Evolutionary conservation across 495 filamentous ascomycete genomes (phyloP).

Genomic region (Penicillium atrosanguineum): DNA sequence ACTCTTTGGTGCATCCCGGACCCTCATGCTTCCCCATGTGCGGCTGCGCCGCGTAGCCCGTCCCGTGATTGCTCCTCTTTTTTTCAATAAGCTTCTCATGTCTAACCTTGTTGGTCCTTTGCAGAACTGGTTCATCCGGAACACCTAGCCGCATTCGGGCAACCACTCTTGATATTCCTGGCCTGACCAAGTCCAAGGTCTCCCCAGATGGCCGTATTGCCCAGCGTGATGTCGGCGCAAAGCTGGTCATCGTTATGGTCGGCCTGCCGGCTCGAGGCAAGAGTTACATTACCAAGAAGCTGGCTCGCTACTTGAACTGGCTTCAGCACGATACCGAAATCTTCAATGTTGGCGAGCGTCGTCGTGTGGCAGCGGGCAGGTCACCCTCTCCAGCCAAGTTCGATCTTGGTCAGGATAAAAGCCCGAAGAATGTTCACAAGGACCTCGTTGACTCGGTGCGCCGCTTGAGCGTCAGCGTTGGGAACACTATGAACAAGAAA

Average conservation of each 20-base stretch:
- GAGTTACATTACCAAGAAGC: conserved; percentile 97
- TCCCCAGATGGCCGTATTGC: conserved; percentile 94
- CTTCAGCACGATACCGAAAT: conserved; percentile 92
- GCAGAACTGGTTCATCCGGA: conserved; percentile 39
- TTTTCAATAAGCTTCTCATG: not conserved
- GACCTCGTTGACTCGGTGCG: conserved; percentile 45
- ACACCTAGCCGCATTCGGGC: conserved; percentile 63
- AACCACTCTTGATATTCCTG: conserved; percentile 82
- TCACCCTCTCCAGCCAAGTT: conserved; percentile 37
- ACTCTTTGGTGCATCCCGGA: not conserved
- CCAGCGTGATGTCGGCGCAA: conserved; percentile 86
- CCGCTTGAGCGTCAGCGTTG: conserved; percentile 43
- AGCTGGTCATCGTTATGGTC: conserved; percentile 98
- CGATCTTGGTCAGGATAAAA: conserved; percentile 13
- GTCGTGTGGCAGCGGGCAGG: conserved; percentile 72
- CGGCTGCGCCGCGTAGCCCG: conserved; percentile 1
- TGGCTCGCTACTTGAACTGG: conserved; percentile 94
- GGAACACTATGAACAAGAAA: conserved; percentile 21
- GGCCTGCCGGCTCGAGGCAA: conserved; percentile 93
- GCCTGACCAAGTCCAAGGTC: conserved; percentile 86
- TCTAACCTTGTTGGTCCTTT: conserved; percentile 9
- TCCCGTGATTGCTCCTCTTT: conserved; percentile 11
- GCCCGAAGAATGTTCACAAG: conserved; percentile 35
- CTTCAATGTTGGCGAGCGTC: conserved; percentile 93
- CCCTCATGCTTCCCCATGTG: not conserved